Base-by-base conservation (phyloP, 1,139 yeast genomes). In the Dujonia santamariae region DNA sequence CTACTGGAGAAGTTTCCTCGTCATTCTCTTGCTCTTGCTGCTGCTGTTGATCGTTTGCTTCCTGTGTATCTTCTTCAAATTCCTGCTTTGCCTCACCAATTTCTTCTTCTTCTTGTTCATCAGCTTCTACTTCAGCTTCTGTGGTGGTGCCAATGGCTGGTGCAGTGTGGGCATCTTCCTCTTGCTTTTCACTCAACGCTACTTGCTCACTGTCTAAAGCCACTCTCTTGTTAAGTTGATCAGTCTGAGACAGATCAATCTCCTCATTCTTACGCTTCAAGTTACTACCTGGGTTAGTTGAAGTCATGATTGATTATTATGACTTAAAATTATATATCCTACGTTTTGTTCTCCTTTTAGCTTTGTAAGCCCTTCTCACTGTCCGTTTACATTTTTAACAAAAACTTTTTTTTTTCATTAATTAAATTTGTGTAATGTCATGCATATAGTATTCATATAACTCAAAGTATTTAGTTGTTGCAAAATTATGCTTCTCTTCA, bases 251-350 rank as follows among this genome's bases (percentile, higher is more conserved):
- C 12, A 54, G 48, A 34, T 76, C 83, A 26, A 47, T 46, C 36
- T 68, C 75, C 44, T 83, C 88, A 59, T 78, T 82, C 63, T 82
- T 82, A 40, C 94, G 72, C 53, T 84, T 84, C 52, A 80, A 65
- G 62, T 74, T 67, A 38, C 54, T 61, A 38, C 45, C 51, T 27
- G 37, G 46, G 33, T 41, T 49, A 9, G 53, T 29, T 18, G 49
- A 50, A 58, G 54, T 54, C 20, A 21, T 36, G 25, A 19, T 26
- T 26, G 29, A 6, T 26, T 5, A 11, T 11, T 7, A 26, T 26
- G 23, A 12, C 23, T n/a, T n/a, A n/a, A n/a, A n/a, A n/a, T n/a
- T n/a, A n/a, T n/a, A n/a, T n/a, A n/a, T n/a, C n/a, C n/a, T n/a
- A n/a, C n/a, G n/a, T n/a, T n/a, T n/a, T n/a, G n/a, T n/a, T n/a